phyloP scores from a whole-genome alignment of 2,329 filamentous ascomycete genomes.

The Diaporthe humulicola region DNA sequence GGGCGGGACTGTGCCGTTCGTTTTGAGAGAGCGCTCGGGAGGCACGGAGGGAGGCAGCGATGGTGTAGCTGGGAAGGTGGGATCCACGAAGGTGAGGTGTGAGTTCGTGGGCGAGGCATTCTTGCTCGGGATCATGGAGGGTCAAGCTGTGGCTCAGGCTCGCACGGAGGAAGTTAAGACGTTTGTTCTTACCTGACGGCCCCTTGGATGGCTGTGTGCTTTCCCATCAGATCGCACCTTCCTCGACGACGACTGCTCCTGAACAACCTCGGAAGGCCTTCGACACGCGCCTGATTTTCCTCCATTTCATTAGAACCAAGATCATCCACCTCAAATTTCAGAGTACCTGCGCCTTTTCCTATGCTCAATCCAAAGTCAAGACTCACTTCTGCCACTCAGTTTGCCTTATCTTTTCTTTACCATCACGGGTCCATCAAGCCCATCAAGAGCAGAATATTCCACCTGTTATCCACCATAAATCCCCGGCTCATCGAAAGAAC shows the following conservation, averaged over 20 bases:
- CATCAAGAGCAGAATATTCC: neutral
- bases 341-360: neutral
- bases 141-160: neutral
- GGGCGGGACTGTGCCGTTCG: conserved; percentile 22
- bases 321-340: neutral
- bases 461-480: neutral
- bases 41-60: neutral
- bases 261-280: neutral
- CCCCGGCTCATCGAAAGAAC: neutral
- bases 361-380: neutral
- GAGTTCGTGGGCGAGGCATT: conserved; percentile 23
- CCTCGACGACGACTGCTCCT: neutral
- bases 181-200: conserved; percentile 8
- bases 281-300: neutral
- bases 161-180: neutral
- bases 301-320: neutral
- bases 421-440: neutral
- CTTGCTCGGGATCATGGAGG: conserved; percentile 22
- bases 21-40: neutral
- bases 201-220: neutral
- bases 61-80: neutral
- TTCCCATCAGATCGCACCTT: neutral
- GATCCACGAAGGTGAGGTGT: neutral
- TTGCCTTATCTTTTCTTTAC: neutral
- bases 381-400: neutral